Base-by-base conservation (phyloP, 257 asterid genomes). In the Primulina tabacum region DNA sequence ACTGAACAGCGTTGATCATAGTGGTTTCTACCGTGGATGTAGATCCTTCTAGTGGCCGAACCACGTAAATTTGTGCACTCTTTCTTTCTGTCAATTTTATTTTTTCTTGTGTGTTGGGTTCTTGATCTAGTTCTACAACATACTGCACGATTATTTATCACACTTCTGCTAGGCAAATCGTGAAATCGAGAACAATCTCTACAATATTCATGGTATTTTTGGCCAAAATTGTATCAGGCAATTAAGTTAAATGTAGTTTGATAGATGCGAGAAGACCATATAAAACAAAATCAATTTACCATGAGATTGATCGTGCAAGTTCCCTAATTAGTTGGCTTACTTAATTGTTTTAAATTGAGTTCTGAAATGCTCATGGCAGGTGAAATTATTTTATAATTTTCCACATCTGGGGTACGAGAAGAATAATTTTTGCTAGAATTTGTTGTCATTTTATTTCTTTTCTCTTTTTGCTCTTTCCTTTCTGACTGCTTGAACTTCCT, bases 401-500 rank as follows among this genome's bases (percentile, higher is more conserved):
- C 47, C 32, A 40, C 38, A 53, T 58, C 37, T 68, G 75, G 50
- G 60, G 11, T 40, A 65, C 56, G 26, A 47, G 34, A 14, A 18
- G 2, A 14, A 1, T 2, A 43, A 0, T 37, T 24, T 26, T 62
- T 24, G n/a, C 52, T 60, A 32, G 60, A 76, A 50, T 77, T 73
- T 70, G 32, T 35, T 61, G 57, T 58, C 70, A 8, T 10, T 43
- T 61, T 67, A 68, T 63, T 28, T 70, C 14, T 60, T 32, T 32
- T 35, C 58, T 32, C 61, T 57, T 64, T 71, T 52, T 58, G 28
- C 74, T 76, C 21, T 69, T 72, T 68, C 14, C 71, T 69, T 33
- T 60, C 78, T 80, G 68, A 75, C 64, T 47, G 63, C 68, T 68
- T 68, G 63, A 65, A 76, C 60, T 63, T 76, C 80, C 73, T 68